Base-by-base conservation (phyloP, 2,329 filamentous ascomycete genomes). In the Teratosphaeria epicoccoides region DNA sequence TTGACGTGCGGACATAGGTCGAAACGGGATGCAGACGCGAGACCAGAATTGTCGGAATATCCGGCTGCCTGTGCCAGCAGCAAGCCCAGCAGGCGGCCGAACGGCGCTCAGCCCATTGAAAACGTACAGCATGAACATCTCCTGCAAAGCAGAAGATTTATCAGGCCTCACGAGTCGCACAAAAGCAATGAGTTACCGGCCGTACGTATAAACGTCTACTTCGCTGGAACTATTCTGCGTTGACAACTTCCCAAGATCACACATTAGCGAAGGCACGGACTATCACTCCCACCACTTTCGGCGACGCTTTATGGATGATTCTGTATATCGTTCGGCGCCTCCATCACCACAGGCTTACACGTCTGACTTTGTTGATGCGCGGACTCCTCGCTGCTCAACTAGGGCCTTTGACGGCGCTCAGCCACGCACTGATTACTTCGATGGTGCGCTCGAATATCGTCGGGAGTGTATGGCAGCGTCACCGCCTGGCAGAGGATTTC, bases 261-360 rank as follows among this genome's bases (percentile, higher is more conserved):
- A 6, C 12, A 29, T 29, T 24, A 28, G 22, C 46, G 23, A 26
- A 23, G 14, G 17, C 22, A 51, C 43, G 43, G 23, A 40, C 10
- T 29, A 24, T 11, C 28, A 51, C 43, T 29, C 49, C 2, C 25
- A n/a, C 1, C 49, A 52, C 40, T 43, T 47, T 1, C 47, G 46
- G 23, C 50, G 43, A 11, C 51, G 20, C 10, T 59, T 51, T 46
- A 60, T 60, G 58, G 57, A 59, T 48, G 52, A 56, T 23, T 53
- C 48, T 23, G 50, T 56, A 52, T 58, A 54, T 33, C 59, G 57
- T 24, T 59, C 57, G 14, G 47, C 55, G n/a, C 44, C 50, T 14
- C 43, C 28, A 14, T 33, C 51, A 24, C 26, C 50, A 23, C 9
- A 43, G 11, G 24, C 24, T 6, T 46, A 49, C 40, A 45, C 11